Evolutionary conservation across 495 filamentous ascomycete species (phyloP).

Genomic region (Stereocaulon alpinum): DNA sequence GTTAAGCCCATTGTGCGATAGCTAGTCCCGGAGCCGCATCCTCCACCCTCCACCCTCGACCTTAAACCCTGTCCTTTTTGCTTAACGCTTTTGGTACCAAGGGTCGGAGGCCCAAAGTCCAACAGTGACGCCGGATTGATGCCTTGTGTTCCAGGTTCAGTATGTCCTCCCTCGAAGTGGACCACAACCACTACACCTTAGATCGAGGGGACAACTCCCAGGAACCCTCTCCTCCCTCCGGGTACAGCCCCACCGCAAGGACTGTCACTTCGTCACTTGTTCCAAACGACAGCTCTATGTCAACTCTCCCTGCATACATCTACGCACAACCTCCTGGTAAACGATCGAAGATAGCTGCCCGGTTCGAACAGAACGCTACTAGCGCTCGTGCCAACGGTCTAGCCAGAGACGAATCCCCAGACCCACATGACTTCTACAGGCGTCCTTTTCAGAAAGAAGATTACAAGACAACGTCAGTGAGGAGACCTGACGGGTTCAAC

Average conservation of each 20-base stretch:
- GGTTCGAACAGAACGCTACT: conserved; percentile 15
- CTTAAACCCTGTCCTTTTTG: neutral
- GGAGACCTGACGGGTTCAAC: conserved; percentile 24
- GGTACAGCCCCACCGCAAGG: conserved; percentile 12
- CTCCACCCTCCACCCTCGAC: conserved; percentile 1
- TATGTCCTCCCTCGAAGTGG: conserved; percentile 22
- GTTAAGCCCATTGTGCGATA: neutral
- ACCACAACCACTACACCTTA: conserved; percentile 16
- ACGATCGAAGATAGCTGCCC: conserved; percentile 24
- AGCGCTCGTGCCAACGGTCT: conserved; percentile 13
- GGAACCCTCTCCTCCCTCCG: conserved; percentile 2
- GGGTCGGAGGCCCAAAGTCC: neutral
- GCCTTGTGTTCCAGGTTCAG: conserved; percentile 15
- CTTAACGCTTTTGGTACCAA: neutral
- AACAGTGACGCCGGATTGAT: conserved; percentile 11
- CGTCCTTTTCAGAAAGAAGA: conserved; percentile 22
- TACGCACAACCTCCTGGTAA: conserved; percentile 22
- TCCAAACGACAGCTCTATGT: conserved; percentile 8
- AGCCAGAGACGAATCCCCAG: conserved; percentile 31
- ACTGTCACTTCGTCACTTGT: neutral
- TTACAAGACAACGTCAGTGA: conserved; percentile 21
- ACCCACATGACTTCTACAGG: conserved; percentile 47
- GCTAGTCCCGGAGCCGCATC: conserved; percentile 5
- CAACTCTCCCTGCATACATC: conserved; percentile 16
- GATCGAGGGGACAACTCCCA: conserved; percentile 7